These are phyloP conservation scores for Evansstolkia leycettana DNA, from an alignment of 495 filamentous ascomycete genomes.

Conservation along the genomic window DNA sequence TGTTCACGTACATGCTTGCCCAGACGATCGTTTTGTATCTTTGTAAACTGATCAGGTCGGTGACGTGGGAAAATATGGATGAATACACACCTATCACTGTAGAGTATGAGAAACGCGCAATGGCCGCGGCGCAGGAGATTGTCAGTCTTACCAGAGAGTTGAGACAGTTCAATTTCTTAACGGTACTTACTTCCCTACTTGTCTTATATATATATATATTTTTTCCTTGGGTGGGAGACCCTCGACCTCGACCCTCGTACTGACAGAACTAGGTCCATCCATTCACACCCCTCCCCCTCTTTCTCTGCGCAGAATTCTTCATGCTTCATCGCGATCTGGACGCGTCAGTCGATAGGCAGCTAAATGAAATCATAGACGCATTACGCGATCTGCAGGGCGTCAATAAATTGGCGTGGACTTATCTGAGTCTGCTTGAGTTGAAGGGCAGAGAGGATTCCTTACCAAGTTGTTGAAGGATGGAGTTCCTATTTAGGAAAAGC, in stretches of 20 bases:
- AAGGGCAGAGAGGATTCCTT: too few relatives aligned
- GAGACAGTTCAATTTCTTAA: slow-evolving; percentile 29
- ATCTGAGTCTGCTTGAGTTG: too few relatives aligned
- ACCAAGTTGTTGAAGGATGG: too few relatives aligned
- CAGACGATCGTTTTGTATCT: slow-evolving; percentile 32
- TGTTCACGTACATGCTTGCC: slow-evolving; percentile 28
- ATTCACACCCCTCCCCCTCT: slow-evolving; percentile 7
- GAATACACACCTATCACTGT: too few relatives aligned
- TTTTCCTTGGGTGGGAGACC: neutral
- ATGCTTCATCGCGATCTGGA: too few relatives aligned
- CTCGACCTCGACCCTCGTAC: too few relatives aligned
- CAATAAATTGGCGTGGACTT: too few relatives aligned
- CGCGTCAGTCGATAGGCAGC: too few relatives aligned
- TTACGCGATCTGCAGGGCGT: too few relatives aligned
- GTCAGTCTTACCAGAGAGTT: slow-evolving; percentile 26
- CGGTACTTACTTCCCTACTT: slow-evolving; percentile 10
- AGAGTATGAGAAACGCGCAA: slow-evolving; percentile 20
- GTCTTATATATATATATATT: neutral
- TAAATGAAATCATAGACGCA: too few relatives aligned
- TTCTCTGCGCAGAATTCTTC: slow-evolving; percentile 7
- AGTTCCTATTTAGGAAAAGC: too few relatives aligned
- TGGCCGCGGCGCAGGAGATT: slow-evolving; percentile 27
- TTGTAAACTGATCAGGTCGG: slow-evolving; percentile 14
- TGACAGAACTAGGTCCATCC: slow-evolving; percentile 5
- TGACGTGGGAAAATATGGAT: too few relatives aligned